A percentile compares a stretch with the other conserved stretches of the same genome.
Evolutionary conservation across 768 basidiomycete genomes (phyloP).

Genomic region (Tylopilus vinaceipallidus): DNA sequence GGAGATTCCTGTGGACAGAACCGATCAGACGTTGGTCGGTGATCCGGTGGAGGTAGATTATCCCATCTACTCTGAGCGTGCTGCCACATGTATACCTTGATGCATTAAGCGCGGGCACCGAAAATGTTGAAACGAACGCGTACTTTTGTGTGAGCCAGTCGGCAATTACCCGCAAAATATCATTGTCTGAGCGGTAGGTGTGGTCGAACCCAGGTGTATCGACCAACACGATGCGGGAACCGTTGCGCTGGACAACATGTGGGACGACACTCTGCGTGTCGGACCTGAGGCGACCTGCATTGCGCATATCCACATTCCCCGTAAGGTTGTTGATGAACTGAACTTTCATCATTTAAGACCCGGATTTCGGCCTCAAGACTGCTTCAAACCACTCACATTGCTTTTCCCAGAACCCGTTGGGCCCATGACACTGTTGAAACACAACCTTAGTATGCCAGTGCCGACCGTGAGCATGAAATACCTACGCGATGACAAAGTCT

Average conservation of each 20-base stretch:
- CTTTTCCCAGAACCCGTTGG: too few species aligned
- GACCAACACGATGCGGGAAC: constrained; percentile 11
- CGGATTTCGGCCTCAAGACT: neutral
- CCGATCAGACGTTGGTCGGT: constrained; percentile 34
- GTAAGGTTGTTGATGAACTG: constrained; percentile 17
- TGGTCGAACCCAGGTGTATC: constrained; percentile 21
- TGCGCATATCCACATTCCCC: neutral
- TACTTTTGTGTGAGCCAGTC: constrained; percentile 18
- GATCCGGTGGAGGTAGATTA: constrained; percentile 36
- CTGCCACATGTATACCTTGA: constrained; percentile 7
- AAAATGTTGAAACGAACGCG: neutral
- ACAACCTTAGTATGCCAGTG: neutral
- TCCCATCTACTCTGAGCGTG: constrained; percentile 23
- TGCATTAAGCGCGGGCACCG: neutral
- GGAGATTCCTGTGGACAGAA: constrained; percentile 28
- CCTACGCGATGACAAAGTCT: constrained; percentile 15
- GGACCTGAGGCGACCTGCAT: constrained; percentile 4
- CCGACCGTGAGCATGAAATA: neutral
- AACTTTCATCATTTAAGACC: neutral
- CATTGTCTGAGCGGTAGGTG: constrained; percentile 10
- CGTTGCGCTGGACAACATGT: neutral
- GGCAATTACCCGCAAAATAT: constrained; percentile 9
- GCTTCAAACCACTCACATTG: constrained; percentile 3
- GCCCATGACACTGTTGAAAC: too few species aligned
- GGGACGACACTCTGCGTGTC: constrained; percentile 9